phyloP scores from a whole-genome alignment of 1,139 yeast genomes.

The Lodderomyces theae region DNA sequence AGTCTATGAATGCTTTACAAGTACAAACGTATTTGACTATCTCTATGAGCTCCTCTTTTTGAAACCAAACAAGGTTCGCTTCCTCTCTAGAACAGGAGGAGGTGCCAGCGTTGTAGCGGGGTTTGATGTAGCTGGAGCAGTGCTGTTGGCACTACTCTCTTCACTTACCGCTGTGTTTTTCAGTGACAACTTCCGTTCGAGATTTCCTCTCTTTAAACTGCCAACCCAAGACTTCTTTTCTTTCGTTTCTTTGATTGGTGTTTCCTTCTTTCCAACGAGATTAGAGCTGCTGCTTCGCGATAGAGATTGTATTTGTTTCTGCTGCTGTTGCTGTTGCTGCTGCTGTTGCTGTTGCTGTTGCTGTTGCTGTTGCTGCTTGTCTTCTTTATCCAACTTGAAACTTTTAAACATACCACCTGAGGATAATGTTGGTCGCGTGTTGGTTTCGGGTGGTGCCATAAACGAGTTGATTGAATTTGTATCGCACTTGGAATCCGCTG shows the following conservation, averaged over 20 bases:
- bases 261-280: constrained; percentile 1
- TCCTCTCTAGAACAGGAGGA: constrained; percentile 18
- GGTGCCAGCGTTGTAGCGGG: background rate
- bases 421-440: constrained; percentile 7
- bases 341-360: constrained; percentile 5
- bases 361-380: constrained; percentile 6
- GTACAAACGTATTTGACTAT: background rate
- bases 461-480: constrained; percentile 16
- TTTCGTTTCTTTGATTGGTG: constrained; percentile 11
- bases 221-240: constrained; percentile 48
- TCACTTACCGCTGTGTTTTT: constrained; percentile 8
- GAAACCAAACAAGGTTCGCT: constrained; percentile 40
- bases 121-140: background rate
- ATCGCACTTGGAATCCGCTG: constrained; percentile 13
- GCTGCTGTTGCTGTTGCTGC: background rate
- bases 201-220: constrained; percentile 29
- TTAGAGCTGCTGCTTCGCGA: constrained; percentile 12
- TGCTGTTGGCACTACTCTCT: constrained; percentile 6
- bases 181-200: constrained; percentile 4
- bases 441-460: background rate
- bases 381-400: constrained; percentile 16
- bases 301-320: too few species aligned
- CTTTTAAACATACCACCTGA: constrained; percentile 12
- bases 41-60: constrained; percentile 23
- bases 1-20: background rate